A percentile compares a stretch with the other conserved stretches of the same genome.
Evolutionary conservation across 768 basidiomycete species (phyloP).

Genomic region (Imleria badia): DNA sequence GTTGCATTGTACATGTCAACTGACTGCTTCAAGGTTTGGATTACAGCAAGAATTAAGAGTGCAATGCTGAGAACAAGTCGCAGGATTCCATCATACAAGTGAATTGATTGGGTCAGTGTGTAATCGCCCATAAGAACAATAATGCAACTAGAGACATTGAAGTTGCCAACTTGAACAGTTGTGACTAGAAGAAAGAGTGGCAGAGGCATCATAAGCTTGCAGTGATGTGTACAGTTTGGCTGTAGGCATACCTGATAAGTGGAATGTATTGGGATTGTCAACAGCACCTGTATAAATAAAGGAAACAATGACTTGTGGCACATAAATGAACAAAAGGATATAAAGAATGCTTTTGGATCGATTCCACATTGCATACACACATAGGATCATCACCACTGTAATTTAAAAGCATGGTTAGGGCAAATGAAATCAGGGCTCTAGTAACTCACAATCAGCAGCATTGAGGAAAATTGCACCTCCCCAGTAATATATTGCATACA

Average conservation of each 20-base stretch:
- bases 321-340: neutral
- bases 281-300: neutral
- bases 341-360: neutral
- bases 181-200: neutral
- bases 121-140: no score
- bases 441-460: neutral
- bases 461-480: neutral
- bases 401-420: neutral
- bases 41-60: neutral
- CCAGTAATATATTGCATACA: neutral
- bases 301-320: neutral
- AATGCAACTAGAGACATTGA: conserved; percentile 1
- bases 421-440: neutral
- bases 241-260: neutral
- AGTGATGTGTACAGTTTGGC: neutral
- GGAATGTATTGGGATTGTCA: neutral
- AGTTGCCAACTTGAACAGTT: neutral
- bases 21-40: conserved; percentile 1
- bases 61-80: neutral
- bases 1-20: neutral
- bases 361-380: neutral
- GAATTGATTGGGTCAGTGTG: no score
- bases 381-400: neutral
- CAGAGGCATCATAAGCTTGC: no score
- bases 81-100: neutral